Evolutionary conservation across 2,329 filamentous ascomycete genomes (phyloP), one percentile per base, ranked within the genome.

Genomic region (Colletotrichum sp.): DNA sequence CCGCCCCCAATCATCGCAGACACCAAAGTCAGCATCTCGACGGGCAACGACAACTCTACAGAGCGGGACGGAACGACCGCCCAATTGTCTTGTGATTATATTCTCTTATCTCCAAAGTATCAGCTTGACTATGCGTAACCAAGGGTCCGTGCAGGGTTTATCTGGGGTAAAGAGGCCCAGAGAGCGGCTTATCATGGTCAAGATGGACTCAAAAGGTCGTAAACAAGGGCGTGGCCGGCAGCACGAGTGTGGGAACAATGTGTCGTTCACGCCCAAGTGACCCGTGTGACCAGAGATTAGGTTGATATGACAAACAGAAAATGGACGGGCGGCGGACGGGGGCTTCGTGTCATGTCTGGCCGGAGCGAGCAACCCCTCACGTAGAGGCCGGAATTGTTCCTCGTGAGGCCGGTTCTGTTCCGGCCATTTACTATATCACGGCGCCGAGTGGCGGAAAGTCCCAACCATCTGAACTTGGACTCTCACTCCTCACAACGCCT

Each of bases 371-470:
- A 24, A 68, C 65, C 82, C 82, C 80, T 81, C 80, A 81, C 78
- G 77, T 71, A 77, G 81, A 83, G 86, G 86, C 86, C 86, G 87
- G 87, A 63, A 63, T 32, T 32, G 57, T 60, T 60, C 57, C 57
- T 60, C 57, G 57, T 32, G 26, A 60, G 57, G 57, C 57, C 57
- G 57, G 57, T 30, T 32, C 57, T 60, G 57, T 88, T 88, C 87
- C 87, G 87, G 87, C 87, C 87, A 86, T 84, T 67, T 82, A 81
- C 81, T 88, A 88, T 87, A 88, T 88, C 85, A 83, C 85, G 83
- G 80, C 82, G 79, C 76, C 78, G 81, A 67, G 60, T 34, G 76
- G 72, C 69, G 66, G 66, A 32, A 69, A 69, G 52, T 55, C 28
- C 32, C 71, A 72, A 30, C 44, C 70, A 69, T 68, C 57, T 30